A percentile compares a stretch with the other conserved stretches of the same genome.
These are phyloP conservation scores for Rhododendron williamsianum DNA, from an alignment of 148 eudicot species.

Conservation along the genomic window DNA sequence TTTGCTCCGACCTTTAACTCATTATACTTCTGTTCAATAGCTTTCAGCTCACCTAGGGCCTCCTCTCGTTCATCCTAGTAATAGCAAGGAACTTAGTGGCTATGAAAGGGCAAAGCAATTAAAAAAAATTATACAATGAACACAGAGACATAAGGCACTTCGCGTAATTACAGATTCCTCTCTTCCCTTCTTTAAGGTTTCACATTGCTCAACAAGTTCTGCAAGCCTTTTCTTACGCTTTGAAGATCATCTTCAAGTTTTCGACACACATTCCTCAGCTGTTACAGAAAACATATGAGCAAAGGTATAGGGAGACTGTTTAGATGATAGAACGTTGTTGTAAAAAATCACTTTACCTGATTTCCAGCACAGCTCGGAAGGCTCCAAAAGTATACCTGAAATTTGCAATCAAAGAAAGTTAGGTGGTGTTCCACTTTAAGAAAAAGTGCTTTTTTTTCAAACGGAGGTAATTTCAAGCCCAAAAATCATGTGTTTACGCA, in stretches of 20 bases:
- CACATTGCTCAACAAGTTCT: constrained; percentile 63
- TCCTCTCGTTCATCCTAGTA: constrained; percentile 85
- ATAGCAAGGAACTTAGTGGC: constrained; percentile 11
- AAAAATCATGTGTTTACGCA: too few species aligned
- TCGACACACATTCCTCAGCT: constrained; percentile 66
- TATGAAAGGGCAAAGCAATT: constrained; percentile 14
- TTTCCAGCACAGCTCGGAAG: constrained; percentile 99
- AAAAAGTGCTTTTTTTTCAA: too few species aligned
- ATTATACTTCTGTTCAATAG: constrained; percentile 66
- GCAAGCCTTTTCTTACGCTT: constrained; percentile 57
- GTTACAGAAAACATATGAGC: constrained; percentile 14
- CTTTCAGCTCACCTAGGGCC: constrained; percentile 64
- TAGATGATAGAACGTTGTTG: not conserved
- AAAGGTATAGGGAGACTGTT: constrained; percentile 3
- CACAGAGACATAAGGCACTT: constrained; percentile 5
- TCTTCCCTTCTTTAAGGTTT: constrained; percentile 73
- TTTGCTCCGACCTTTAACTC: constrained; percentile 53
- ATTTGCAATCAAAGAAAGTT: not conserved
- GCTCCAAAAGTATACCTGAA: constrained; percentile 95
- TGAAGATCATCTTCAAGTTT: constrained; percentile 78
- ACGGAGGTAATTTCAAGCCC: too few species aligned
- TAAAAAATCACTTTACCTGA: constrained; percentile 48
- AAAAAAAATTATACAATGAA: not conserved
- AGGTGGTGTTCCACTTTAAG: too few species aligned
- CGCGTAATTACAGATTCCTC: constrained; percentile 73